Evolutionary conservation across 139 green algal genomes (phyloP), one percentile per base, ranked within the genome.

Genomic region (Chlorella sp.): DNA sequence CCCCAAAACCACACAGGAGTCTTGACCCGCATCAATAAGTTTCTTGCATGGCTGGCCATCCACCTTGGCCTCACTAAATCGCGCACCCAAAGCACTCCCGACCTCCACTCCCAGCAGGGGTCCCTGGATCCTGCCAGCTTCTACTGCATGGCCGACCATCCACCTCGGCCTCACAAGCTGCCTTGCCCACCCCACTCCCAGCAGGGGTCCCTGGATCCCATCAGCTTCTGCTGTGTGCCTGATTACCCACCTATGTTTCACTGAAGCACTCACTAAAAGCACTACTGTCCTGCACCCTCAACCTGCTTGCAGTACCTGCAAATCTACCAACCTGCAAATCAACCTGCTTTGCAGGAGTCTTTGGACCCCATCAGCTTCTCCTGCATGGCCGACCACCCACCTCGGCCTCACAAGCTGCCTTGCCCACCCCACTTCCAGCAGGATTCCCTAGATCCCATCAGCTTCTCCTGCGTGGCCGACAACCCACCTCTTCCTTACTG

Each of bases 81-180:
- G 32, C 14, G 11, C 78, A 32, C 26, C 39, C 78, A 37, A 12
- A 64, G 15, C 39, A 30, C 78, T 19, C 36, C 71, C 0, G 30
- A 61, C 87, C 90, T 18, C 14, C 60, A 14, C 60, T n/a, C n/a
- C n/a, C n/a, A n/a, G 85, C 87, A 93, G 69, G 88, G 90, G 12
- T 92, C 88, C 37, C 34, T 81, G 57, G 86, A 90, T 42, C 89
- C 91, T 34, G 92, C 91, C 86, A 91, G 86, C 28, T 89, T 90
- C 21, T 61, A 68, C 37, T 76, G 90, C 40, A 91, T 91, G 66
- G 19, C 37, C 22, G 91, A 94, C 66, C 91, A n/a, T n/a, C n/a
- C n/a, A n/a, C n/a, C n/a, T n/a, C n/a, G n/a, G n/a, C n/a, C n/a
- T n/a, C n/a, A n/a, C n/a, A n/a, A n/a, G n/a, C n/a, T n/a, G n/a